Evolutionary conservation across 176 grass and related monocot genomes (phyloP).

Genomic region (Avena insularis): DNA sequence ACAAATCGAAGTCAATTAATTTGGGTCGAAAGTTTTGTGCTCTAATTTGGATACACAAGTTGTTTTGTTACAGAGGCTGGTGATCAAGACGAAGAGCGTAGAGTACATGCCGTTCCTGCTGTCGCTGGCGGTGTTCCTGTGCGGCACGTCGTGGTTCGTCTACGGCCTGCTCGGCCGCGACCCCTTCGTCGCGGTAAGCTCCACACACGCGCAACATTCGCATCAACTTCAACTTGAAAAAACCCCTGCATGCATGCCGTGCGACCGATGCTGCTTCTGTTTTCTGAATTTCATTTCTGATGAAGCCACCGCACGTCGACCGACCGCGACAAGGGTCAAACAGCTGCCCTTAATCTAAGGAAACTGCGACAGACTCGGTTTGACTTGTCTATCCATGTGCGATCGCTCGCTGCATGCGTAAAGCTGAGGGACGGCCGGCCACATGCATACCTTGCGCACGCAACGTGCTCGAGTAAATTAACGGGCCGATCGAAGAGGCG

Average conservation of each 20-base stretch:
- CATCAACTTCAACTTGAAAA: background rate
- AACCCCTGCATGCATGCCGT: background rate
- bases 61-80: slow-evolving; percentile 61
- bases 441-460: background rate
- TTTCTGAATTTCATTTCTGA: background rate
- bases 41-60: too few species aligned
- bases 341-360: too few species aligned
- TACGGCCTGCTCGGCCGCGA: slow-evolving; percentile 85
- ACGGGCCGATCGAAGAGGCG: background rate
- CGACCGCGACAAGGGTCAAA: background rate
- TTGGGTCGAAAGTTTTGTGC: too few species aligned
- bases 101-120: slow-evolving; percentile 97
- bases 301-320: background rate
- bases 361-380: background rate
- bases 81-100: slow-evolving; percentile 97
- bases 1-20: too few species aligned
- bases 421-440: background rate
- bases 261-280: background rate
- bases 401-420: background rate
- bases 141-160: slow-evolving; percentile 97
- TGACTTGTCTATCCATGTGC: background rate
- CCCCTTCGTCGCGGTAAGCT: slow-evolving; percentile 75
- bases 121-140: slow-evolving; percentile 90
- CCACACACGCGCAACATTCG: background rate
- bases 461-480: background rate